Evolutionary conservation across 305 asterid species (phyloP).

Genomic region (Fraxinus baroniana): DNA sequence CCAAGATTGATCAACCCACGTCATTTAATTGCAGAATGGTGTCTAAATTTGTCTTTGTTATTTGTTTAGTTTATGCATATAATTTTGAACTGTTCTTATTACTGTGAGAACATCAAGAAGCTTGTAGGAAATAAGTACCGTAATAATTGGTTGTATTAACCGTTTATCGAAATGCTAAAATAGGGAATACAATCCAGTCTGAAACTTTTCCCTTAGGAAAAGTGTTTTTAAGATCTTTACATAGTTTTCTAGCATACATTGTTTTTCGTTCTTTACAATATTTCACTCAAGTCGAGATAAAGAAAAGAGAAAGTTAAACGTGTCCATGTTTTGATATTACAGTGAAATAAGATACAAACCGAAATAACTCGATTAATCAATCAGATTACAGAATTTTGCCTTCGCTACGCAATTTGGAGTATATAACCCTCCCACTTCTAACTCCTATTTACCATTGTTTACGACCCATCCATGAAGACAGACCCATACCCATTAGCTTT

Average conservation of each 20-base stretch:
- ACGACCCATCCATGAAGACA: conserved; percentile 66
- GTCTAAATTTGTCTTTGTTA: neutral
- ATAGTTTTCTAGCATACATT: neutral
- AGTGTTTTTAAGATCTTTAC: neutral
- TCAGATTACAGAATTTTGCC: neutral
- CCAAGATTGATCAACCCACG: neutral
- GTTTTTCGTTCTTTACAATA: neutral
- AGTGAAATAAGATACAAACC: neutral
- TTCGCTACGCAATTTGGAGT: neutral
- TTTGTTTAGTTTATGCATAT: neutral
- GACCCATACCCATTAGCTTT: conserved; percentile 74
- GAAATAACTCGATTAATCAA: neutral
- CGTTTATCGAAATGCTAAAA: neutral
- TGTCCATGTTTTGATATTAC: neutral
- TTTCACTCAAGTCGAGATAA: neutral
- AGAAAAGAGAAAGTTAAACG: neutral
- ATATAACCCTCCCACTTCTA: neutral
- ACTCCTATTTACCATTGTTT: conserved; percentile 21
- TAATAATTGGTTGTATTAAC: neutral
- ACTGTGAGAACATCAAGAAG: neutral
- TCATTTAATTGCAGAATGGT: neutral
- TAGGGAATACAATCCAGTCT: neutral
- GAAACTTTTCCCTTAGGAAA: neutral
- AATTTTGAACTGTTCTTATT: neutral
- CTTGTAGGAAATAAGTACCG: neutral